Base-by-base conservation (phyloP, 768 basidiomycete genomes). In the Psilocybe subaeruginosa region DNA sequence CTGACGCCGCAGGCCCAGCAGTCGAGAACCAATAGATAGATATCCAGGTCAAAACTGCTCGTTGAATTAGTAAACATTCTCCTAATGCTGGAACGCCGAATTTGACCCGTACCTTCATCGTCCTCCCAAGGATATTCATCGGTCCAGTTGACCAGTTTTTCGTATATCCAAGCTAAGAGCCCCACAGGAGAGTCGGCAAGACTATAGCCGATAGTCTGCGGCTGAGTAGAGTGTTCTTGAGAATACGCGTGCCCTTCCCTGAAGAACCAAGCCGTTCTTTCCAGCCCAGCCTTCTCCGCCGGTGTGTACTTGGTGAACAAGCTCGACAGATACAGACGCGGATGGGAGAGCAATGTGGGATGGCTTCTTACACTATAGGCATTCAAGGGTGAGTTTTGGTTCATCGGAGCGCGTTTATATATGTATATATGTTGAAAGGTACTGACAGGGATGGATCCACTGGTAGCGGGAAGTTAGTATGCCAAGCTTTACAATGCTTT, bases 131-230 rank as follows among this genome's bases (percentile, higher is more conserved):
- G 74, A 67, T 86, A 85, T 0, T 65, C 61, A 62, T 86, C 85
- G 0, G 77, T 76, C 79, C 80, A 82, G 31, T 69, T 66, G 27
- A 77, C 72, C 14, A 83, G 60, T 43, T 84, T 82, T 63, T 82
- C 82, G 57, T 82, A 84, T 27, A 84, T 81, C 82, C 82, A 83
- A 2, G 77, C 80, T 9, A 84, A 71, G 19, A 83, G 63, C 1
- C 83, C 86, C 7, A 79, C 77, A 16, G 87, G 87, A 2, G 85
- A 86, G 64, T 88, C 86, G 0, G 82, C 71, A 2, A 88, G 71
- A 7, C 73, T 61, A 60, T 87, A 87, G 0, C 81, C 85, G 11
- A 84, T 63, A 0, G 83, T 84, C 63, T 83, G 82, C 0, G 83
- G 82, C 57, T 77, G 73, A 0, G 81, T 83, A 0, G 74, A 66